Conservation (phyloP, 441 rosid species). For the Euphorbia schlechtendalii region DNA sequence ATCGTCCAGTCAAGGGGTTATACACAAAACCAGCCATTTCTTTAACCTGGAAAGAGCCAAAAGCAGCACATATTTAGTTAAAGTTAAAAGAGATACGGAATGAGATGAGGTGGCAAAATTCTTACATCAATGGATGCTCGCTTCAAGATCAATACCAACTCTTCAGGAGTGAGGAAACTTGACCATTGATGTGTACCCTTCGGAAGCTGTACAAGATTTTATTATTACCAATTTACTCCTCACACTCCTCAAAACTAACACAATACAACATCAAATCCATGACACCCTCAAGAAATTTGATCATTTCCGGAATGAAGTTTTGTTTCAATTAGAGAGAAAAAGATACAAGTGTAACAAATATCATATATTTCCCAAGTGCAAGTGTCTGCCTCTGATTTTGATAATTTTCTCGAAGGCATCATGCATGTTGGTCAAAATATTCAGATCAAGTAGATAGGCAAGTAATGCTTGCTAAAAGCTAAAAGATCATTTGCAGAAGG, state of each 20-base stretch:
- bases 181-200: constrained; percentile 89
- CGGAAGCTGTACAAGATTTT: constrained; percentile 56
- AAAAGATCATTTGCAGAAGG: too few species aligned
- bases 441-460: too few species aligned
- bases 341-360: too few species aligned
- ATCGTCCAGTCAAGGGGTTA: constrained; percentile 63
- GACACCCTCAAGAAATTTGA: background rate
- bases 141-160: constrained; percentile 52
- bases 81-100: background rate
- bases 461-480: too few species aligned
- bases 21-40: constrained; percentile 81
- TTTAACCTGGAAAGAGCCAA: constrained; percentile 42
- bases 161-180: constrained; percentile 79
- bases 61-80: background rate
- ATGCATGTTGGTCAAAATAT: too few species aligned
- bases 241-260: background rate
- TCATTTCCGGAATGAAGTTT: too few species aligned
- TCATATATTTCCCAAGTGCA: too few species aligned
- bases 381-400: too few species aligned
- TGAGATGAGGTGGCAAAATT: background rate
- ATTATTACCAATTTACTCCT: too few species aligned
- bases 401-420: too few species aligned
- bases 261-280: too few species aligned
- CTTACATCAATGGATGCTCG: constrained; percentile 59
- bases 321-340: too few species aligned